A percentile compares a stretch with the other conserved stretches of the same genome.
These are phyloP conservation scores for Tetrahymena elliotti DNA, from an alignment of 73 alveolate genomes.

Conservation along the genomic window DNA sequence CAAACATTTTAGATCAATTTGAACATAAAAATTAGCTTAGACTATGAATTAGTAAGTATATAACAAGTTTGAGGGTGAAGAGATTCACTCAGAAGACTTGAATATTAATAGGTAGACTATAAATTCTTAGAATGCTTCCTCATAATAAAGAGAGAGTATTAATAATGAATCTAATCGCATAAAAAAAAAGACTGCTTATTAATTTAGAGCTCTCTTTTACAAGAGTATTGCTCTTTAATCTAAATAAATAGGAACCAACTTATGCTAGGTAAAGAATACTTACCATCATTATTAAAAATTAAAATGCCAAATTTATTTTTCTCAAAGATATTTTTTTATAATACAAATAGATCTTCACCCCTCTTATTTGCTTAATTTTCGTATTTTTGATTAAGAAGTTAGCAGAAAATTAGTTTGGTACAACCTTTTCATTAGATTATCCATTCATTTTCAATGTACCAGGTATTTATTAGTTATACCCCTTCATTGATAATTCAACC, in stretches of 20 bases:
- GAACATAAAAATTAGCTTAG: not conserved
- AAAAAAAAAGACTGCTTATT: not conserved
- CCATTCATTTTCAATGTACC: conserved; percentile 42
- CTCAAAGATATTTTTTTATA: not conserved
- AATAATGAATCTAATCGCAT: not conserved
- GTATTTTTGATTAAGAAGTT: conserved; percentile 64
- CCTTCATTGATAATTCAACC: conserved; percentile 55
- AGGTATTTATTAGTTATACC: conserved; percentile 48
- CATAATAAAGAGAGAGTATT: not conserved
- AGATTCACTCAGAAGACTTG: not conserved
- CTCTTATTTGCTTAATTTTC: conserved; percentile 71
- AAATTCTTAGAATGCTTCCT: not conserved
- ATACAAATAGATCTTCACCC: conserved; percentile 52
- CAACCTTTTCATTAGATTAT: conserved; percentile 47
- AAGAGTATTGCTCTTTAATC: conserved; percentile 53
- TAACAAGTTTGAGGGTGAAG: not conserved
- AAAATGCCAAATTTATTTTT: not conserved
- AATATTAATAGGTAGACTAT: not conserved
- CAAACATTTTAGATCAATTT: not conserved
- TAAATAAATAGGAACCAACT: conserved; percentile 67
- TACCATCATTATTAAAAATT: not conserved
- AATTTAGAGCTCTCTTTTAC: conserved; percentile 60
- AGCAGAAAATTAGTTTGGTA: conserved; percentile 56
- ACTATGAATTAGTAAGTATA: not conserved
- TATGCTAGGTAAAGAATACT: conserved; percentile 29